Percentiles rank a stretch among this genome's conserved stretches.
Evolutionary conservation across 495 filamentous ascomycete genomes (phyloP).

Genomic region (Penicillium coffeae): DNA sequence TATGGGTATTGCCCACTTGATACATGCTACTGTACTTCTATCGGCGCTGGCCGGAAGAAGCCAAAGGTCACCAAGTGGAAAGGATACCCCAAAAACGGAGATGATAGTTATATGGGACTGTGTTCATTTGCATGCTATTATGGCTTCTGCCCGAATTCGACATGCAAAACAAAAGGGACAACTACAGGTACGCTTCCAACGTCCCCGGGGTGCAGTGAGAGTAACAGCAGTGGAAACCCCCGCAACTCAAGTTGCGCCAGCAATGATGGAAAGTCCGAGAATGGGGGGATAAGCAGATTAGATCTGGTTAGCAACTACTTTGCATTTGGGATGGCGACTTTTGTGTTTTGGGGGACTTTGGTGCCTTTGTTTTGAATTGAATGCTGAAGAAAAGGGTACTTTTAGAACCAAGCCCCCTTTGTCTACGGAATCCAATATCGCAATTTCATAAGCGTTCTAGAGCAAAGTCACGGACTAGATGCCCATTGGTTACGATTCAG

Average conservation of each 20-base stretch:
- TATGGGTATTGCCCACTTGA: conserved; percentile 19
- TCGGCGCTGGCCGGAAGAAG: conserved; percentile 6
- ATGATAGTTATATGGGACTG: conserved; percentile 7
- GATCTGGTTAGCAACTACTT: too few species aligned
- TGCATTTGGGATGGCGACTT: too few species aligned
- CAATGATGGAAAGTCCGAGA: background rate
- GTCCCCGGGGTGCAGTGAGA: background rate
- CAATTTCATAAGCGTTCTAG: too few species aligned
- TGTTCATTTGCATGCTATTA: conserved; percentile 15
- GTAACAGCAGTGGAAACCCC: background rate
- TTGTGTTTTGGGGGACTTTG: too few species aligned
- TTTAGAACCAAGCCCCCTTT: too few species aligned
- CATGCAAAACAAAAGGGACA: background rate
- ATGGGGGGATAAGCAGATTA: too few species aligned
- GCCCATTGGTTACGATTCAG: too few species aligned
- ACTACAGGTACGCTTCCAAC: background rate
- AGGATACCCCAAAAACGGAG: conserved; percentile 8
- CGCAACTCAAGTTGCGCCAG: background rate
- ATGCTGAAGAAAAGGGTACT: too few species aligned
- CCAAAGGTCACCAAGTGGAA: conserved; percentile 7
- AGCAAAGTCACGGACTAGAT: too few species aligned
- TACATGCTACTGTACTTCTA: conserved; percentile 15
- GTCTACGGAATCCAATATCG: too few species aligned
- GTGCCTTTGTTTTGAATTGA: too few species aligned
- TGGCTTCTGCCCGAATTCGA: conserved; percentile 8